A percentile compares a stretch with the other conserved stretches of the same genome.
Evolutionary conservation across 2,329 filamentous ascomycete species (phyloP).

Genomic region (Diaporthe sp.): DNA sequence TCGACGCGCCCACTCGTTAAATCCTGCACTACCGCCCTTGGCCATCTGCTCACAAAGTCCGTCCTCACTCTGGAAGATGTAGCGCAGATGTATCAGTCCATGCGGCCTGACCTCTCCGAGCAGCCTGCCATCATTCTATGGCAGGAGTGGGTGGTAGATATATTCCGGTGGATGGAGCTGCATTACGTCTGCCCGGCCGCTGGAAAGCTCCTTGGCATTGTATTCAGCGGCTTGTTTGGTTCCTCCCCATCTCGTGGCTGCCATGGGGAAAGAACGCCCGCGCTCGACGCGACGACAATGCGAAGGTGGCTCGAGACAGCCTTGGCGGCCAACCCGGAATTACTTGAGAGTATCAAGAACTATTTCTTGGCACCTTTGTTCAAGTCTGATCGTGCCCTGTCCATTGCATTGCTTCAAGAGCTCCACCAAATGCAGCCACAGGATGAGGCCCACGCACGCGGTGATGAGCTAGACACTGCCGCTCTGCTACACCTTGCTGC

Average conservation of each 20-base stretch:
- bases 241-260: slow-evolving; percentile 39
- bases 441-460: slow-evolving; percentile 40
- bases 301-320: slow-evolving; percentile 69
- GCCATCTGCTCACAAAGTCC: slow-evolving; percentile 74
- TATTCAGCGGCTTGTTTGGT: slow-evolving; percentile 63
- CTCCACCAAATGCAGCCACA: slow-evolving; percentile 54
- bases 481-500: slow-evolving; percentile 75
- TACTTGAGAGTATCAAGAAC: slow-evolving; percentile 74
- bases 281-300: slow-evolving; percentile 62
- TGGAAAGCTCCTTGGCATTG: slow-evolving; percentile 71
- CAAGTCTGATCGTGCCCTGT: slow-evolving; percentile 67
- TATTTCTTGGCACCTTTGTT: slow-evolving; percentile 76
- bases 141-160: slow-evolving; percentile 51
- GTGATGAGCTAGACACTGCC: slow-evolving; percentile 63
- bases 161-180: slow-evolving; percentile 65
- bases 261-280: slow-evolving; percentile 31
- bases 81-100: slow-evolving; percentile 56
- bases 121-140: slow-evolving; percentile 48
- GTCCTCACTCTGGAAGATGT: slow-evolving; percentile 66
- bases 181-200: slow-evolving; percentile 72
- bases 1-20: slow-evolving; percentile 76
- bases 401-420: slow-evolving; percentile 70
- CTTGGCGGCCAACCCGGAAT: slow-evolving; percentile 62
- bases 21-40: slow-evolving; percentile 76
- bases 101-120: slow-evolving; percentile 47